Conservation (phyloP, 108 stramenopile genomes). For the Nitzschia putrida region DNA sequence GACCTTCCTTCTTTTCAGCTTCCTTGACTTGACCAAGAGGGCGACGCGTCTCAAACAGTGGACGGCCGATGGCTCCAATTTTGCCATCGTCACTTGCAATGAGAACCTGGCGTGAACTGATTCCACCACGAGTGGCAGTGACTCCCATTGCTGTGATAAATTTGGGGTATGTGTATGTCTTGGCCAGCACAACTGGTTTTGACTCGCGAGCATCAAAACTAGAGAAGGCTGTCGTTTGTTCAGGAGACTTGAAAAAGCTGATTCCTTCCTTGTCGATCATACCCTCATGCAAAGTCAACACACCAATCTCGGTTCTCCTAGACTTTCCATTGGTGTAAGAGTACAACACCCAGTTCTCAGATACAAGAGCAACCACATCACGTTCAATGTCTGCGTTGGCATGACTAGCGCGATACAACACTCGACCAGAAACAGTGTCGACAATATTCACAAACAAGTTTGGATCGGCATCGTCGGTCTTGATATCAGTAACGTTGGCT, state of each 20-base stretch:
- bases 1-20: conserved; percentile 80
- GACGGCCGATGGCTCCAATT: conserved; percentile 66
- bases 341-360: conserved; percentile 95
- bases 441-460: conserved; percentile 82
- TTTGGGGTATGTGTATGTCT: conserved; percentile 80
- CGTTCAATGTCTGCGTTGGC: conserved; percentile 54
- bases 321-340: conserved; percentile 86
- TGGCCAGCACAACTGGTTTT: conserved; percentile 87
- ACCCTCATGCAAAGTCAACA: conserved; percentile 91
- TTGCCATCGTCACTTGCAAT: conserved; percentile 82
- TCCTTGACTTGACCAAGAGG: conserved; percentile 80
- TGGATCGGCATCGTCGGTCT: conserved; percentile 31
- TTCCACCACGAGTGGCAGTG: conserved; percentile 86
- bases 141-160: conserved; percentile 85
- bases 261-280: conserved; percentile 92
- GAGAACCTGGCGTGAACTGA: conserved; percentile 84
- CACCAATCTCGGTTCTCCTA: conserved; percentile 86
- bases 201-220: conserved; percentile 73
- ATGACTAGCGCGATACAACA: conserved; percentile 88
- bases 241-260: conserved; percentile 84
- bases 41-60: conserved; percentile 89
- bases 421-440: conserved; percentile 89
- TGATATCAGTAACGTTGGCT: conserved; percentile 23
- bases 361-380: conserved; percentile 74
- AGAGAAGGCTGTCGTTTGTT: conserved; percentile 75